These are phyloP conservation scores for Megacollybia marginata DNA, from an alignment of 768 basidiomycete species.

Conservation along the genomic window DNA sequence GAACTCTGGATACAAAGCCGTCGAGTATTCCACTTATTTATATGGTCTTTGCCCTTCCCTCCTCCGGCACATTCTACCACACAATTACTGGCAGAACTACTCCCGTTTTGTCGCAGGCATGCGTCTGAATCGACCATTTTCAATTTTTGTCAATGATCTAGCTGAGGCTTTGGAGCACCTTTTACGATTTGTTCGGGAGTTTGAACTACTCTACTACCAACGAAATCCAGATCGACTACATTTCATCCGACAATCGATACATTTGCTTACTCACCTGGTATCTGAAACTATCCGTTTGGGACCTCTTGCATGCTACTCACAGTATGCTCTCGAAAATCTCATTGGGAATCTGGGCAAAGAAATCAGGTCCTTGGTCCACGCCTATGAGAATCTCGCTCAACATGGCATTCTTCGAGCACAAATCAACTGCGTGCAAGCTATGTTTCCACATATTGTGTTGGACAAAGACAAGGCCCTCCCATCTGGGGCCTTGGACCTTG, in stretches of 20 bases:
- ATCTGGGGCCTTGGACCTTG: too few relatives aligned
- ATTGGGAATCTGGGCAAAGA: too few relatives aligned
- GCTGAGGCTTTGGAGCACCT: slow-evolving; percentile 6
- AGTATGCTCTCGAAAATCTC: too few relatives aligned
- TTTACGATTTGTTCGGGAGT: slow-evolving; percentile 1
- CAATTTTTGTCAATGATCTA: slow-evolving; percentile 4
- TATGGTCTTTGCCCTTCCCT: slow-evolving; percentile 10
- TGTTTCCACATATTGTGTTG: slow-evolving; percentile 7
- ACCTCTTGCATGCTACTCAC: neutral
- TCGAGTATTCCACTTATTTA: slow-evolving; percentile 8
- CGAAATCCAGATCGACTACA: too few relatives aligned
- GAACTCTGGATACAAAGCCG: slow-evolving; percentile 12
- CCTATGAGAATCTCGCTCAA: slow-evolving; percentile 3
- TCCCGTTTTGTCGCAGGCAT: slow-evolving; percentile 5
- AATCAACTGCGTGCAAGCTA: slow-evolving; percentile 7
- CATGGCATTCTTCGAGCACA: too few relatives aligned
- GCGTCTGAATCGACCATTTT: neutral
- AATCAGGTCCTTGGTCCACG: slow-evolving; percentile 9
- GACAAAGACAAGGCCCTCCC: too few relatives aligned
- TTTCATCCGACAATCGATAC: slow-evolving; percentile 5
- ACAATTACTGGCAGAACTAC: slow-evolving; percentile 4
- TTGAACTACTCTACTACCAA: too few relatives aligned
- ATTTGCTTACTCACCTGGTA: slow-evolving; percentile 2
- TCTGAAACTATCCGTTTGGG: slow-evolving; percentile 5
- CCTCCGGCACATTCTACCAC: slow-evolving; percentile 4